Evolutionary conservation across 108 stramenopile genomes (phyloP).

Genomic region (Cyclotella atomus): DNA sequence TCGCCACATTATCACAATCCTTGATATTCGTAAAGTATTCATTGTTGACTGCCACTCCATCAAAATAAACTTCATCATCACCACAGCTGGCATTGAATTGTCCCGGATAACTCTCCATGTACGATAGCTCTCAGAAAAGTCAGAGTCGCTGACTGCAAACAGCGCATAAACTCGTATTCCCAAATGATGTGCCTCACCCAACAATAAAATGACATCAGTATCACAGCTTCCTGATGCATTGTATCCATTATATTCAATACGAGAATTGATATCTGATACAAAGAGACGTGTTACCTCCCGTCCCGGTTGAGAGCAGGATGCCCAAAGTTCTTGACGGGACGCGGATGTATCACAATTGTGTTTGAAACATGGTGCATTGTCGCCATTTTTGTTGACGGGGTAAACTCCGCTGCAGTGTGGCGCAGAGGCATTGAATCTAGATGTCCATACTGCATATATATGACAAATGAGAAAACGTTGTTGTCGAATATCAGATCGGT

Average conservation of each 20-base stretch:
- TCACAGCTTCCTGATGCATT: background rate
- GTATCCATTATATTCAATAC: background rate
- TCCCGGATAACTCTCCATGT: slow-evolving; percentile 5
- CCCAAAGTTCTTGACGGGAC: background rate
- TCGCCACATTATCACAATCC: background rate
- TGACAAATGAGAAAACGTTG: too few relatives aligned
- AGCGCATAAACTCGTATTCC: background rate
- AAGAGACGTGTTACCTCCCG: slow-evolving; percentile 1
- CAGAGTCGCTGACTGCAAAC: background rate
- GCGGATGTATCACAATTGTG: slow-evolving; percentile 1
- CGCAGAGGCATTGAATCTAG: background rate
- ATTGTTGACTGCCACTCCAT: slow-evolving; percentile 1
- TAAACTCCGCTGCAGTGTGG: background rate
- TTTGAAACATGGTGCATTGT: background rate
- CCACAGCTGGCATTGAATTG: slow-evolving; percentile 1
- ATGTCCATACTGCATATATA: slow-evolving; percentile 4
- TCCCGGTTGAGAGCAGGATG: background rate
- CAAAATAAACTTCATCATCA: background rate
- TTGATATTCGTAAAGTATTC: background rate
- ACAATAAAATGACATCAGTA: background rate
- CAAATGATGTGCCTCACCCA: background rate
- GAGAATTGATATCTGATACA: slow-evolving; percentile 4
- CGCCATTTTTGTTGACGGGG: background rate
- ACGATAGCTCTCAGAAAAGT: background rate
- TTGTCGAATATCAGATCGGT: too few relatives aligned